phyloP scores from a whole-genome alignment of 768 basidiomycete genomes.

The Suillus cothurnatus region DNA sequence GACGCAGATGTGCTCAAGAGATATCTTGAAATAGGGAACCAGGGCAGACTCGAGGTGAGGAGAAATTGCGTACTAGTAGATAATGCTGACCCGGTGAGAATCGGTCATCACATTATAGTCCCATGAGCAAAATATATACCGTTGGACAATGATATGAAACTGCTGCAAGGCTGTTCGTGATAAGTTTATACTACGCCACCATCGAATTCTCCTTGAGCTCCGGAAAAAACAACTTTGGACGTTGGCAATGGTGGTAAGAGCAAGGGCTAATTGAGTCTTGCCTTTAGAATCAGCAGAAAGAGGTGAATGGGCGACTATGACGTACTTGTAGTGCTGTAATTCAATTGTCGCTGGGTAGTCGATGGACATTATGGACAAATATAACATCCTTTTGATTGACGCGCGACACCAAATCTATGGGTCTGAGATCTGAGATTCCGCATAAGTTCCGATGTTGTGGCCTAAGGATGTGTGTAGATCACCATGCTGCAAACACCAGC shows the following conservation, averaged over 20 bases:
- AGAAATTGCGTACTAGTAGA: neutral
- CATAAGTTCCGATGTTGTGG: too few relatives aligned
- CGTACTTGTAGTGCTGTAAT: neutral
- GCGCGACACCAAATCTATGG: too few relatives aligned
- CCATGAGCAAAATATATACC: neutral
- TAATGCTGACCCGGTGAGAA: neutral
- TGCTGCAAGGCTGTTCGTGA: neutral
- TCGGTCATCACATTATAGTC: neutral
- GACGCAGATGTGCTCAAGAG: neutral
- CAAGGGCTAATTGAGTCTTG: neutral
- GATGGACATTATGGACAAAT: neutral
- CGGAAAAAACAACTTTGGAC: neutral
- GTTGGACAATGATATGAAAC: neutral
- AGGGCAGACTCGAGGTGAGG: neutral
- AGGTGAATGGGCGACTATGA: neutral
- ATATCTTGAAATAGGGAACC: neutral
- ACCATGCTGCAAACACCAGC: too few relatives aligned
- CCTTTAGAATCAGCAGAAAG: neutral
- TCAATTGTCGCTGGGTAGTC: neutral
- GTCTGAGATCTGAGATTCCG: too few relatives aligned
- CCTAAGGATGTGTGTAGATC: too few relatives aligned
- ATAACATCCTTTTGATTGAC: neutral
- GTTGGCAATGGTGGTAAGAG: neutral
- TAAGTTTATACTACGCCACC: neutral
- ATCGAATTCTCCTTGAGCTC: neutral